A percentile compares a stretch with the other conserved stretches of the same genome.
Conservation (phyloP, 2,329 filamentous ascomycete genomes). For the Aureobasidium namibiae region DNA sequence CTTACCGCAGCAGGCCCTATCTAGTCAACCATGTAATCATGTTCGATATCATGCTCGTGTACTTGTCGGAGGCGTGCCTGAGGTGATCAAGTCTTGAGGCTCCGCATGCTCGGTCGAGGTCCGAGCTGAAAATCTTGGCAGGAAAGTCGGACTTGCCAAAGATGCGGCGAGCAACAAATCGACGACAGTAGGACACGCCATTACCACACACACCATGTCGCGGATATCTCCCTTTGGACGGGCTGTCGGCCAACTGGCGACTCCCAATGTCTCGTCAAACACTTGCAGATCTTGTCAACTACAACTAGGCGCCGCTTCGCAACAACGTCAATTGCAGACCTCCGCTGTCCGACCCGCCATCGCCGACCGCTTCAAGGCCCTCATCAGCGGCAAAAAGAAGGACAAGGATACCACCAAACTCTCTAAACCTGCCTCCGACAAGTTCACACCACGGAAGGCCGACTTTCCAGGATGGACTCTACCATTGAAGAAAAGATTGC, state of each 20-base stretch:
- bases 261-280: background rate
- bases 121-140: background rate
- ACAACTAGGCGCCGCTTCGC: background rate
- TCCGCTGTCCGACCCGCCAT: background rate
- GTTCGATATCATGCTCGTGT: background rate
- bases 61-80: background rate
- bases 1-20: constrained; percentile 32
- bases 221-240: constrained; percentile 1
- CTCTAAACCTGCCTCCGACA: background rate
- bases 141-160: constrained; percentile 8
- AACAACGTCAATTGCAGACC: constrained; percentile 7
- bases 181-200: background rate
- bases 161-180: constrained; percentile 6
- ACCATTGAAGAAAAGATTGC: background rate
- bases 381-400: background rate
- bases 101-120: background rate
- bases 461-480: constrained; percentile 3
- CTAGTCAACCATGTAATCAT: background rate
- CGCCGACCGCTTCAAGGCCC: background rate
- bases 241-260: background rate
- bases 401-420: background rate
- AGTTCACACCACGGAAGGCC: background rate
- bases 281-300: constrained; percentile 3
- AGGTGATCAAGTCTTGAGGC: background rate
- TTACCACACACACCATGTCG: constrained; percentile 1